phyloP scores from a whole-genome alignment of 495 filamentous ascomycete genomes.

The Aspergillus taichungensis region DNA sequence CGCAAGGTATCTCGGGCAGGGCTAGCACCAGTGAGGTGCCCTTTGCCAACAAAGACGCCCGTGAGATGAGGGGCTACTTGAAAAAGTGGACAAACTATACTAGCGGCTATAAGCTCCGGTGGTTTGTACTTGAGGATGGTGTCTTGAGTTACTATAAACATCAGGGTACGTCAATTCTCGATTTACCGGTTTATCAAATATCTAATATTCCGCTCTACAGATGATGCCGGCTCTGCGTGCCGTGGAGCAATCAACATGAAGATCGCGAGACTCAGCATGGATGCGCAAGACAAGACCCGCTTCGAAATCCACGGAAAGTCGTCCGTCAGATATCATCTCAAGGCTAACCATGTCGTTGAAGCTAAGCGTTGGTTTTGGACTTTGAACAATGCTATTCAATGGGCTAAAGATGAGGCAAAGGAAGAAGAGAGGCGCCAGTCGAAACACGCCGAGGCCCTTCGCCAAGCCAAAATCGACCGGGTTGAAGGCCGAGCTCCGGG shows the following conservation, averaged over 20 bases:
- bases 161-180: slow-evolving; percentile 48
- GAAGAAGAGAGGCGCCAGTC: slow-evolving; percentile 70
- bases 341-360: slow-evolving; percentile 78
- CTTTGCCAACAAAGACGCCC: slow-evolving; percentile 70
- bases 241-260: slow-evolving; percentile 98
- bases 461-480: slow-evolving; percentile 62
- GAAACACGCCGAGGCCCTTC: slow-evolving; percentile 65
- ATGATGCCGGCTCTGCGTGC: slow-evolving; percentile 66
- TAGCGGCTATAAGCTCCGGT: slow-evolving; percentile 88
- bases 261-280: slow-evolving; percentile 91
- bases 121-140: slow-evolving; percentile 97
- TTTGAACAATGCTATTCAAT: slow-evolving; percentile 96
- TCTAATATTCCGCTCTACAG: slow-evolving; percentile 25
- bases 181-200: background rate
- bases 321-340: slow-evolving; percentile 96
- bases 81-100: slow-evolving; percentile 99
- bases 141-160: slow-evolving; percentile 99
- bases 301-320: slow-evolving; percentile 98
- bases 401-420: slow-evolving; percentile 92
- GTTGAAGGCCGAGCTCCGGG: slow-evolving; percentile 30
- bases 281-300: slow-evolving; percentile 88
- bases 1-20: slow-evolving; percentile 46
- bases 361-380: slow-evolving; percentile 80
- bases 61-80: slow-evolving; percentile 96
- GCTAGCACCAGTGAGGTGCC: slow-evolving; percentile 48